A percentile compares a stretch with the other conserved stretches of the same genome.
Evolutionary conservation across 352 stramenopile genomes (phyloP).

Genomic region (Phytophthora pini): DNA sequence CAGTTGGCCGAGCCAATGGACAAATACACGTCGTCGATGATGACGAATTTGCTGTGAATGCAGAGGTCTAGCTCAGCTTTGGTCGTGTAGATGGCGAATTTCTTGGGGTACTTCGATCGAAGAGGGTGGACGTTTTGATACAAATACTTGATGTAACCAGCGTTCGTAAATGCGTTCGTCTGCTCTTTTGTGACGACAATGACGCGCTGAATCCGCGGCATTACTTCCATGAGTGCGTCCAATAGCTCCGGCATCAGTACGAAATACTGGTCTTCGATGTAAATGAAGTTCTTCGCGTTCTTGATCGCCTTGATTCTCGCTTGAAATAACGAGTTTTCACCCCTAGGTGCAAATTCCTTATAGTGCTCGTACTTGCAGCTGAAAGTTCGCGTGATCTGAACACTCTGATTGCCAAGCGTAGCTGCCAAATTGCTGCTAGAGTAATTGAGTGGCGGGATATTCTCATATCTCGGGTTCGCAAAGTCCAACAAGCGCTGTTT

Average conservation of each 20-base stretch:
- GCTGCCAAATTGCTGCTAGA: slow-evolving; percentile 9
- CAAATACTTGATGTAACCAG: slow-evolving; percentile 55
- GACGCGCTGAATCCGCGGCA: slow-evolving; percentile 51
- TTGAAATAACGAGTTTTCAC: slow-evolving; percentile 51
- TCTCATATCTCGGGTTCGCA: slow-evolving; percentile 42
- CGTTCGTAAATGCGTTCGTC: slow-evolving; percentile 29
- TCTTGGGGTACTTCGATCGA: slow-evolving; percentile 36
- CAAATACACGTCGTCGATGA: slow-evolving; percentile 71
- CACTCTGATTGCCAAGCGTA: slow-evolving; percentile 31
- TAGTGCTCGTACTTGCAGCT: slow-evolving; percentile 59
- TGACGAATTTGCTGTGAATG: slow-evolving; percentile 63
- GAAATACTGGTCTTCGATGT: slow-evolving; percentile 31
- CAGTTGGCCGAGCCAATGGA: slow-evolving; percentile 66
- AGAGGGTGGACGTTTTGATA: slow-evolving; percentile 58
- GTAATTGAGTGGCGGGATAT: slow-evolving; percentile 15
- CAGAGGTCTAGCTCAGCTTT: slow-evolving; percentile 45
- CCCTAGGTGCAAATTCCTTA: slow-evolving; percentile 50
- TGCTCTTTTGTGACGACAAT: slow-evolving; percentile 52
- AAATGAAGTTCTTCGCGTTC: slow-evolving; percentile 37
- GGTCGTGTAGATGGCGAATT: slow-evolving; percentile 46
- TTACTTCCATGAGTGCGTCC: slow-evolving; percentile 48
- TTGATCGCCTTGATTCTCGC: slow-evolving; percentile 35
- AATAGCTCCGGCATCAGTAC: slow-evolving; percentile 49
- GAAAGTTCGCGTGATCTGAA: slow-evolving; percentile 56
- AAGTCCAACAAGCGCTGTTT: slow-evolving; percentile 50